Conservation (phyloP, 352 stramenopile genomes). For the Peronosclerospora sorghi region DNA sequence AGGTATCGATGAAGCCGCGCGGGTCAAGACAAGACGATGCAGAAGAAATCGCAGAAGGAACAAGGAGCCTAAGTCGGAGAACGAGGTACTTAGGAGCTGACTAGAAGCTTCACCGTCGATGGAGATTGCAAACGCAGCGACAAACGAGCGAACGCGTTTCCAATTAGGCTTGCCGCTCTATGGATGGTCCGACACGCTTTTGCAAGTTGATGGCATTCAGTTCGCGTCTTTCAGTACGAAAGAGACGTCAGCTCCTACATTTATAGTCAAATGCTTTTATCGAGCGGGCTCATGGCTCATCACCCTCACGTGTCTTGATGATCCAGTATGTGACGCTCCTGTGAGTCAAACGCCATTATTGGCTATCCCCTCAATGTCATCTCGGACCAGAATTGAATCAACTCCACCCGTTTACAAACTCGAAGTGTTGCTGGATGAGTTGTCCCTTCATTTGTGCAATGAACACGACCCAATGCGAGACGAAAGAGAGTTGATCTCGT, state of each 20-base stretch:
- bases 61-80: constrained; percentile 3
- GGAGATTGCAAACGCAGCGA: background rate
- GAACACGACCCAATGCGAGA: constrained; percentile 36
- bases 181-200: constrained; percentile 71
- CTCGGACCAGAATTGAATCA: too few relatives aligned
- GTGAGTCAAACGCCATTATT: constrained; percentile 2
- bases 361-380: constrained; percentile 3
- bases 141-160: constrained; percentile 33
- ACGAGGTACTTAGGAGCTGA: constrained; percentile 21
- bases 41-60: background rate
- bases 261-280: constrained; percentile 60
- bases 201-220: constrained; percentile 75
- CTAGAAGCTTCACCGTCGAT: constrained; percentile 17
- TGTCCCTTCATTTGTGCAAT: constrained; percentile 56
- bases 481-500: constrained; percentile 26
- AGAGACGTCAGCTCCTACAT: constrained; percentile 19
- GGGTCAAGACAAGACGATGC: background rate
- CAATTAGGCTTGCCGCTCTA: constrained; percentile 48
- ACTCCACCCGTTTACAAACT: constrained; percentile 7
- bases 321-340: constrained; percentile 19
- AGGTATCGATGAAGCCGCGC: constrained; percentile 13
- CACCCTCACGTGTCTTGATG: constrained; percentile 51
- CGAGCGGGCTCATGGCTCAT: constrained; percentile 64
- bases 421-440: constrained; percentile 24
- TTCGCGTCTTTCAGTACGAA: constrained; percentile 44